Evolutionary conservation across 2,329 filamentous ascomycete genomes (phyloP), one percentile per base, ranked within the genome.

Genomic region (Fusarium irregulare): DNA sequence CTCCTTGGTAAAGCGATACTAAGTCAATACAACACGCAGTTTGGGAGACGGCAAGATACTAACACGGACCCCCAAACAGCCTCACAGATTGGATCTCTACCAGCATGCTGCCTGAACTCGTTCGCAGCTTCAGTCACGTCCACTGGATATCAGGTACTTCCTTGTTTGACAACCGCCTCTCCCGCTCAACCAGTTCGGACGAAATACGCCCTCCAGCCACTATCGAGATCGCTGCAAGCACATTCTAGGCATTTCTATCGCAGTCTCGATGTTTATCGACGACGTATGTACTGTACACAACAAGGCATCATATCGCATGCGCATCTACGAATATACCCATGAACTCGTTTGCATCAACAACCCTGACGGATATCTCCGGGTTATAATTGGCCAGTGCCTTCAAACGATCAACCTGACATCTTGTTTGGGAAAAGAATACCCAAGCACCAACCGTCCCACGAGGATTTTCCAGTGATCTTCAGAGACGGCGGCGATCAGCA

Each of bases 401-500:
- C 58, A 37, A 51, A 58, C 55, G 68, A 71, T 71, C 68, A 68
- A 42, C 68, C 46, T 73, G 70, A 51, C 60, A 51, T 64, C 68
- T 66, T 53, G 48, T 62, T 70, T 62, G 44, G 64, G 66, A 40
- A 60, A 46, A 60, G 32, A 40, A 57, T 51, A 51, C 49, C 49
- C 49, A 51, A 51, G 49, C 49, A 59, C 55, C 59, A 56, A 64
- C 54, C 54, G 23, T 59, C 58, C 73, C 74, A 75, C 68, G 74
- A 74, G 67, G 69, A 68, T 73, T 74, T 66, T 68, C 70, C 68
- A 73, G 68, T 74, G 74, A 76, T 76, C 74, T 76, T 75, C 74
- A 71, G 54, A 66, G 67, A 64, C 68, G 64, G 72, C 62, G 75
- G 66, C 74, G 74, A 76, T 76, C 75, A 70, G 66, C 73, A 75